These are phyloP conservation scores for Platismatia glauca DNA, from an alignment of 495 filamentous ascomycete species.

Conservation along the genomic window DNA sequence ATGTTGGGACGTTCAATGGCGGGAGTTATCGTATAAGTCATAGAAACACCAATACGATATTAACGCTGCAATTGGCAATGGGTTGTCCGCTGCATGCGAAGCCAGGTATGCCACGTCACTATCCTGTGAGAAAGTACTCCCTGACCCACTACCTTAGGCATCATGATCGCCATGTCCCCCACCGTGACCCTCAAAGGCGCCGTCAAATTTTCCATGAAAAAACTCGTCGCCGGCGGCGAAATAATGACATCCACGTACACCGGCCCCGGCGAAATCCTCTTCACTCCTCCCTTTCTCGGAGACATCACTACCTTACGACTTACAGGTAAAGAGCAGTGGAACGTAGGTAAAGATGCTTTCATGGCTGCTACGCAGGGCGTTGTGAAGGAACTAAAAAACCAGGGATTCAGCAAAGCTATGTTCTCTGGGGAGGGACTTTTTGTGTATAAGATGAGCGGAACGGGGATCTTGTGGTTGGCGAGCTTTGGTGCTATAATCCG, in stretches of 20 bases:
- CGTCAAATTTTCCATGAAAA: slow-evolving; percentile 76
- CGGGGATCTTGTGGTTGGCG: slow-evolving; percentile 75
- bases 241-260: slow-evolving; percentile 74
- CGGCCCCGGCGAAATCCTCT: slow-evolving; percentile 81
- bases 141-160: slow-evolving; percentile 37
- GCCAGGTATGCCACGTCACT: slow-evolving; percentile 50
- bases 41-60: slow-evolving; percentile 77
- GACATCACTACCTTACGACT: slow-evolving; percentile 79
- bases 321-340: slow-evolving; percentile 61
- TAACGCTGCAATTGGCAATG: slow-evolving; percentile 83
- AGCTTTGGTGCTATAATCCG: slow-evolving; percentile 92
- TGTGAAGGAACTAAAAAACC: slow-evolving; percentile 72
- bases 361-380: slow-evolving; percentile 71
- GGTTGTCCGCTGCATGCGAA: slow-evolving; percentile 76
- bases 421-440: slow-evolving; percentile 91
- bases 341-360: slow-evolving; percentile 71
- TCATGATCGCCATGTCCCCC: slow-evolving; percentile 93
- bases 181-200: slow-evolving; percentile 72
- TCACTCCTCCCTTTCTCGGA: slow-evolving; percentile 71
- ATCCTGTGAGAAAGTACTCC: neutral
- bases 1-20: slow-evolving; percentile 90
- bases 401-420: slow-evolving; percentile 82
- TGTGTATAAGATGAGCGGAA: slow-evolving; percentile 75
- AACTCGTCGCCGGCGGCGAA: slow-evolving; percentile 72
- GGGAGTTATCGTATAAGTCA: slow-evolving; percentile 91